Conservation (phyloP, 1,284 basidiomycete species). For the Boletus sp. region DNA sequence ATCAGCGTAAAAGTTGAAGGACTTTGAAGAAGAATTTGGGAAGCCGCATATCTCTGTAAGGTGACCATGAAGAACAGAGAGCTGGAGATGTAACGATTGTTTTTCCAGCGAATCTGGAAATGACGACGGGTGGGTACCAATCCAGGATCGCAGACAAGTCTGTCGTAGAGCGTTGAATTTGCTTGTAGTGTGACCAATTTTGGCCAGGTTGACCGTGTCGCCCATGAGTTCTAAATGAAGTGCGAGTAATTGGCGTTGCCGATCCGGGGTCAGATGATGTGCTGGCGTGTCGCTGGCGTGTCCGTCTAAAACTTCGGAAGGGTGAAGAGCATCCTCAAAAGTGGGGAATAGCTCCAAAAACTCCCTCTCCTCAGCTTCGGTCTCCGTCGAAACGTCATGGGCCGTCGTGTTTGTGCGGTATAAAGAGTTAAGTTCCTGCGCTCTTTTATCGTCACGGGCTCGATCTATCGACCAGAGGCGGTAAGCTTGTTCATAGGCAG, state of each 20-base stretch:
- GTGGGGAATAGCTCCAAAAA: slow-evolving; percentile 83
- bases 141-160: slow-evolving; percentile 22
- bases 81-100: slow-evolving; percentile 28
- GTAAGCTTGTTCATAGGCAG: slow-evolving; percentile 70
- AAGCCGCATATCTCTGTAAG: slow-evolving; percentile 16
- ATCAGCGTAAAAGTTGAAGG: slow-evolving; percentile 81
- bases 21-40: slow-evolving; percentile 9
- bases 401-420: slow-evolving; percentile 73
- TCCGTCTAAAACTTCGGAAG: slow-evolving; percentile 17
- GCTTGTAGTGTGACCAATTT: background rate
- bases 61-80: slow-evolving; percentile 28
- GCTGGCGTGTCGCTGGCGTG: slow-evolving; percentile 6
- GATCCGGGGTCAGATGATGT: slow-evolving; percentile 19
- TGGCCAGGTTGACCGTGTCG: background rate
- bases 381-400: slow-evolving; percentile 64
- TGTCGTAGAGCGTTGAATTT: slow-evolving; percentile 25
- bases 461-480: slow-evolving; percentile 84
- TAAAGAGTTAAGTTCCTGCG: slow-evolving; percentile 69
- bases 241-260: slow-evolving; percentile 26
- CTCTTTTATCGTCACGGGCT: slow-evolving; percentile 64
- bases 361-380: slow-evolving; percentile 78
- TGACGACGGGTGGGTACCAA: slow-evolving; percentile 9
- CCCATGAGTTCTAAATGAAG: slow-evolving; percentile 29
- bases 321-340: slow-evolving; percentile 64
- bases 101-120: slow-evolving; percentile 28